These are phyloP conservation scores for Plantago elongata DNA, from an alignment of 257 asterid genomes.

Conservation along the genomic window DNA sequence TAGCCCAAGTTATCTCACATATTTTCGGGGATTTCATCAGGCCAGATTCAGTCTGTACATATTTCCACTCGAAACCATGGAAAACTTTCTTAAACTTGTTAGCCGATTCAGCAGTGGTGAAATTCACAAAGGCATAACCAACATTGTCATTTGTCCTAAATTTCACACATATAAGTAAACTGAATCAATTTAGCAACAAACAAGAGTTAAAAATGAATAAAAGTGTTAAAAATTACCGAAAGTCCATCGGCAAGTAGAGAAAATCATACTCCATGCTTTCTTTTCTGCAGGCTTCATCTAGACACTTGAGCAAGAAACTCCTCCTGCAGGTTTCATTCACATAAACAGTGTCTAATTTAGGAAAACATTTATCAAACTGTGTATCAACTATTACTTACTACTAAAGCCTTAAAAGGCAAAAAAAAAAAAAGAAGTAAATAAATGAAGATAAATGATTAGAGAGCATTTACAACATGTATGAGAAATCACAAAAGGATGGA, in stretches of 20 bases:
- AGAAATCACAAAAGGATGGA: too few relatives aligned
- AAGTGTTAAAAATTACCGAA: constrained; percentile 24
- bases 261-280: constrained; percentile 44
- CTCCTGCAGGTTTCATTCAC: constrained; percentile 31
- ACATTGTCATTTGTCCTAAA: constrained; percentile 23
- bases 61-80: constrained; percentile 28
- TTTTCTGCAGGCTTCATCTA: constrained; percentile 27
- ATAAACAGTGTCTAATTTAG: background rate
- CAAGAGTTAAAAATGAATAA: background rate
- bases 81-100: constrained; percentile 19
- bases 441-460: constrained; percentile 13
- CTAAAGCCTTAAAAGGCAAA: too few relatives aligned
- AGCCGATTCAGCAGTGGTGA: constrained; percentile 31
- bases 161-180: background rate
- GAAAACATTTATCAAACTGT: too few relatives aligned
- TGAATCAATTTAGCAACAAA: too few relatives aligned
- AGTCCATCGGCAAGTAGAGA: constrained; percentile 51
- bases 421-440: too few relatives aligned
- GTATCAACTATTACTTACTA: too few relatives aligned
- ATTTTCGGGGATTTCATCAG: constrained; percentile 24
- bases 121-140: constrained; percentile 51
- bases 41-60: background rate
- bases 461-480: background rate
- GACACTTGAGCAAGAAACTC: constrained; percentile 30
- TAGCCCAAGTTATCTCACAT: constrained; percentile 42